Percentiles rank a stretch among this genome's conserved stretches.
These are phyloP conservation scores for Petunia axillaris DNA, from an alignment of 257 asterid species.

Conservation along the genomic window DNA sequence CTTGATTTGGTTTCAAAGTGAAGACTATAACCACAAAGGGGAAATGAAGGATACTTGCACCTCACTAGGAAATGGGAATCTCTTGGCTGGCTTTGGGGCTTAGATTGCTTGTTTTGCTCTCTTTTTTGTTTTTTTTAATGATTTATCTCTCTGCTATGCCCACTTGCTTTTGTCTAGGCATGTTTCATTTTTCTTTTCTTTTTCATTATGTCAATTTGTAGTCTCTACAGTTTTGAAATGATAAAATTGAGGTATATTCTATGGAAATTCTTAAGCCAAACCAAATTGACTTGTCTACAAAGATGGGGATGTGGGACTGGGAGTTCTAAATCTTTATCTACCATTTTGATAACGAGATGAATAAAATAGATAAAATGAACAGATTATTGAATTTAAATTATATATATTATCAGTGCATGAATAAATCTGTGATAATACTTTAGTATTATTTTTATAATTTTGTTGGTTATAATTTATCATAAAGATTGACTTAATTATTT, in stretches of 20 bases:
- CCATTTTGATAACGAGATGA: neutral
- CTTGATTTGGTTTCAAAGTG: neutral
- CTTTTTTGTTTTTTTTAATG: neutral
- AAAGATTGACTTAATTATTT: neutral
- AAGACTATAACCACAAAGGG: neutral
- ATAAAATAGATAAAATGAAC: neutral
- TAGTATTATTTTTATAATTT: neutral
- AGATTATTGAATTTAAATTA: neutral
- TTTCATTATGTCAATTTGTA: neutral
- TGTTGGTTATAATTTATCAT: neutral
- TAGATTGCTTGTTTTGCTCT: neutral
- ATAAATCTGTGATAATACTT: too few relatives aligned
- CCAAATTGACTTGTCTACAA: neutral
- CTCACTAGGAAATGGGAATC: conserved; percentile 21
- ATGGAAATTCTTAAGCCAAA: neutral
- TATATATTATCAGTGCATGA: neutral
- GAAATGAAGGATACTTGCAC: neutral
- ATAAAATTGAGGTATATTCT: neutral
- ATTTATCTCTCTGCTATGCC: neutral
- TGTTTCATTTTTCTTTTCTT: neutral
- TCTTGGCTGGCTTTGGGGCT: conserved; percentile 24
- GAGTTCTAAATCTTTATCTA: neutral
- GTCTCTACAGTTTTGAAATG: neutral
- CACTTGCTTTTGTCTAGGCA: conserved; percentile 16
- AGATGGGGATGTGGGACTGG: neutral